phyloP scores from a whole-genome alignment of 305 asterid species.

The Solanum aculeatissimum region DNA sequence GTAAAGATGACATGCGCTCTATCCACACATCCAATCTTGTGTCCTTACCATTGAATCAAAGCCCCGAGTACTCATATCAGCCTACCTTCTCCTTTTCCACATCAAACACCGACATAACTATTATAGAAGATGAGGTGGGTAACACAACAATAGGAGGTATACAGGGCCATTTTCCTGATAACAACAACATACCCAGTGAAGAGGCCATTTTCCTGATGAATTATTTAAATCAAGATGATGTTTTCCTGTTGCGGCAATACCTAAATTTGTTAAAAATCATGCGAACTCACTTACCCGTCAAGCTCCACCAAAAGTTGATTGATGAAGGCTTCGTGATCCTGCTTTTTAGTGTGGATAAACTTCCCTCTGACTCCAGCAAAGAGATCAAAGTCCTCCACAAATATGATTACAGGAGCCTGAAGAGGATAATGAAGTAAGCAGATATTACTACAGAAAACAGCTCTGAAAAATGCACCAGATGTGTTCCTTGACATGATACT shows the following conservation, averaged over 20 bases:
- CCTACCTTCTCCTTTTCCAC: not conserved
- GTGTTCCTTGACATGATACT: not conserved
- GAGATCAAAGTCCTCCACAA: slow-evolving; percentile 96
- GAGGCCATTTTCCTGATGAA: not conserved
- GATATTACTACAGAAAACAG: not conserved
- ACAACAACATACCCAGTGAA: too few species aligned
- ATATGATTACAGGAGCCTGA: slow-evolving; percentile 97
- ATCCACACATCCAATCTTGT: not conserved
- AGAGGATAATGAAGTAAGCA: slow-evolving; percentile 7
- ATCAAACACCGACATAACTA: not conserved
- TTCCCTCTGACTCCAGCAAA: slow-evolving; percentile 99
- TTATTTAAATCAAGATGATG: not conserved
- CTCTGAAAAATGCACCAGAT: not conserved
- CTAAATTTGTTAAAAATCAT: not conserved
- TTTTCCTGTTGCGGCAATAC: not conserved
- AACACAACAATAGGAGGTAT: not conserved
- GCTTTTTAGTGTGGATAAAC: slow-evolving; percentile 79
- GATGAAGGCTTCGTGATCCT: slow-evolving; percentile 97
- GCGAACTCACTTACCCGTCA: slow-evolving; percentile 60
- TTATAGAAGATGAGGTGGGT: not conserved
- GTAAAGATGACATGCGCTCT: not conserved
- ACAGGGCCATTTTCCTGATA: not conserved
- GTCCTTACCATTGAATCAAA: not conserved
- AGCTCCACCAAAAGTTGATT: slow-evolving; percentile 98
- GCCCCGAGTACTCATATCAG: not conserved